A percentile compares a stretch with the other conserved stretches of the same genome.
Evolutionary conservation across 306 rosid genomes (phyloP).

Genomic region (Inga laurina): DNA sequence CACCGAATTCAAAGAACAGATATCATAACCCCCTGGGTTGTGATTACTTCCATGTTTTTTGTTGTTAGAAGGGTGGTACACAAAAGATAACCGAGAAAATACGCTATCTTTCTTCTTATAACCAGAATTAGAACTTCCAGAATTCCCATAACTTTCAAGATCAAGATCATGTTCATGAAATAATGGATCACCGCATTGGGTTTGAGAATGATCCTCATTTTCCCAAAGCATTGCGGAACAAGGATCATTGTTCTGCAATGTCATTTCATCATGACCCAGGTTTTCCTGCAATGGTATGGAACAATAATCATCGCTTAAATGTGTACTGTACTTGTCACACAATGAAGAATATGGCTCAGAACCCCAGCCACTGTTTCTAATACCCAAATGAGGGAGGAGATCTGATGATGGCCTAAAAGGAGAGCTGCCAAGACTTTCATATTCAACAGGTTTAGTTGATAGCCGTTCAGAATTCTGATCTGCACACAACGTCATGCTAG

Average conservation of each 20-base stretch:
- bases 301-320: slow-evolving; percentile 23
- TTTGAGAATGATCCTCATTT: slow-evolving; percentile 22
- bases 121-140: slow-evolving; percentile 26
- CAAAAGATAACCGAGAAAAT: slow-evolving; percentile 51
- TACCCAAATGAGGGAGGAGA: slow-evolving; percentile 29
- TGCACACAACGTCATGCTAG: slow-evolving; percentile 22
- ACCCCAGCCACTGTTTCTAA: slow-evolving; percentile 30
- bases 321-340: slow-evolving; percentile 29
- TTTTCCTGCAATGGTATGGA: slow-evolving; percentile 33
- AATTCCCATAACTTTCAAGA: slow-evolving; percentile 31
- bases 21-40: slow-evolving; percentile 19
- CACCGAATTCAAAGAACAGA: slow-evolving; percentile 29
- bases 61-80: slow-evolving; percentile 31
- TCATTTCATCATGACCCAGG: slow-evolving; percentile 36
- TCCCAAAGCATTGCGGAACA: slow-evolving; percentile 13
- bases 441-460: slow-evolving; percentile 23
- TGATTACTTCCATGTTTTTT: slow-evolving; percentile 13
- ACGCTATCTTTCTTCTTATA: slow-evolving; percentile 42
- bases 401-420: slow-evolving; percentile 28
- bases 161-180: slow-evolving; percentile 37
- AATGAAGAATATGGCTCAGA: slow-evolving; percentile 32
- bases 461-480: slow-evolving; percentile 35
- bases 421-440: slow-evolving; percentile 20
- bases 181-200: slow-evolving; percentile 24
- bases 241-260: slow-evolving; percentile 28